Conservation (phyloP, 1,284 basidiomycete species). For the Irpex sp. region DNA sequence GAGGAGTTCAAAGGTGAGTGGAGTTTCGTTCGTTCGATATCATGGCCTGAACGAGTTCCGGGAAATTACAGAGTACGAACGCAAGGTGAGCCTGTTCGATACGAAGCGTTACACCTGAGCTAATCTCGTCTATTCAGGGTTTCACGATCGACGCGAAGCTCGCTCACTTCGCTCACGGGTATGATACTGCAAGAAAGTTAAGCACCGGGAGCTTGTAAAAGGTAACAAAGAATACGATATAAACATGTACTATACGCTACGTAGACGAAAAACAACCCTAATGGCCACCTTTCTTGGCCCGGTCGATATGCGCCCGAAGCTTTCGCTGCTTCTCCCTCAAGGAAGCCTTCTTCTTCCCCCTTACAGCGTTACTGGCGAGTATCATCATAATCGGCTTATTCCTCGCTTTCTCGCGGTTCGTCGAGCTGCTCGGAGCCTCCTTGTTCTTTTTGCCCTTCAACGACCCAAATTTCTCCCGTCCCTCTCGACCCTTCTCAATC, state of each 20-base stretch:
- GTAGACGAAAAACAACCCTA: not conserved
- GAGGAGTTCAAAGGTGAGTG: constrained; percentile 60
- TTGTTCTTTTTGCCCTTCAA: constrained; percentile 88
- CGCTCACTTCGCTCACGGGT: constrained; percentile 70
- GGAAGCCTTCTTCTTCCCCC: constrained; percentile 85
- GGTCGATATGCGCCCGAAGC: constrained; percentile 69
- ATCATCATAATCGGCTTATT: constrained; percentile 97
- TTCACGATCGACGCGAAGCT: constrained; percentile 78
- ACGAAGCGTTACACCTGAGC: not conserved
- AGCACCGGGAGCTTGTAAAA: constrained; percentile 5
- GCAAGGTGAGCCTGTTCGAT: constrained; percentile 38
- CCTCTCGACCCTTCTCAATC: constrained; percentile 92
- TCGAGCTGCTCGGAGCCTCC: constrained; percentile 74
- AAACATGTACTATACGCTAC: no score
- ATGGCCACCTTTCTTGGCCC: constrained; percentile 52
- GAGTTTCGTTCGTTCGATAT: no score
- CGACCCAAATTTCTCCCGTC: constrained; percentile 92
- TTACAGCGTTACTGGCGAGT: constrained; percentile 68
- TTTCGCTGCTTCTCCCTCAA: constrained; percentile 83
- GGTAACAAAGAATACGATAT: not conserved
- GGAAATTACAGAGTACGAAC: constrained; percentile 54
- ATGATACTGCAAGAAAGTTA: constrained; percentile 44
- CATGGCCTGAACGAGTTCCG: no score
- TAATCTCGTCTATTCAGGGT: constrained; percentile 38
- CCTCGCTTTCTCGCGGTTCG: constrained; percentile 85